phyloP scores from a whole-genome alignment of 768 basidiomycete species.

The Mrakia frigida region DNA sequence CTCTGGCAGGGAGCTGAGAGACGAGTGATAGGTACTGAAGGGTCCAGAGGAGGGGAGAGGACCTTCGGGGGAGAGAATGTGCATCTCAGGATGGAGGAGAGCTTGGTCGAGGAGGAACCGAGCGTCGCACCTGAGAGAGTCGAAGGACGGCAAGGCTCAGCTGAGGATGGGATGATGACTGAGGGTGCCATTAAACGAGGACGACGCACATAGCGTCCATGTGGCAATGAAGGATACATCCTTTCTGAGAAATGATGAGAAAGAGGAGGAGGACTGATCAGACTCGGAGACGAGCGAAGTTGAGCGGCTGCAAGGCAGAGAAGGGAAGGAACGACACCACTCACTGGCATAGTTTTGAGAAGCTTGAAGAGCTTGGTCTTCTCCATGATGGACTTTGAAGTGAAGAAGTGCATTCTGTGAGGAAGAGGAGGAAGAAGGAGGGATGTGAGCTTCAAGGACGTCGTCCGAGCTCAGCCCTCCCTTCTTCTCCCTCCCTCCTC shows the following conservation, averaged over 20 bases:
- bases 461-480: no score
- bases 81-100: constrained; percentile 56
- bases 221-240: constrained; percentile 67
- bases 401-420: constrained; percentile 59
- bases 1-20: constrained; percentile 52
- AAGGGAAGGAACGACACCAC: no score
- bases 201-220: constrained; percentile 65
- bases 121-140: constrained; percentile 35
- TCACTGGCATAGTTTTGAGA: constrained; percentile 67
- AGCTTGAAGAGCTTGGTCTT: constrained; percentile 61
- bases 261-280: neutral
- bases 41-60: constrained; percentile 49
- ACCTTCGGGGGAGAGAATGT: constrained; percentile 51
- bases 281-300: neutral
- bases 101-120: constrained; percentile 54
- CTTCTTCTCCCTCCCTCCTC: no score
- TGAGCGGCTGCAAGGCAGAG: no score
- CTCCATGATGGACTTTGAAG: constrained; percentile 57
- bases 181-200: no score
- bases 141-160: neutral
- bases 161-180: no score
- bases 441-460: no score
- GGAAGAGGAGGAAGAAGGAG: no score
- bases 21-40: constrained; percentile 46
- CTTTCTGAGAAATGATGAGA: constrained; percentile 48